Percentiles rank a stretch among this genome's conserved stretches.
These are phyloP conservation scores for Cryptococcus sp. DNA, from an alignment of 1,284 basidiomycete species.

Conservation along the genomic window DNA sequence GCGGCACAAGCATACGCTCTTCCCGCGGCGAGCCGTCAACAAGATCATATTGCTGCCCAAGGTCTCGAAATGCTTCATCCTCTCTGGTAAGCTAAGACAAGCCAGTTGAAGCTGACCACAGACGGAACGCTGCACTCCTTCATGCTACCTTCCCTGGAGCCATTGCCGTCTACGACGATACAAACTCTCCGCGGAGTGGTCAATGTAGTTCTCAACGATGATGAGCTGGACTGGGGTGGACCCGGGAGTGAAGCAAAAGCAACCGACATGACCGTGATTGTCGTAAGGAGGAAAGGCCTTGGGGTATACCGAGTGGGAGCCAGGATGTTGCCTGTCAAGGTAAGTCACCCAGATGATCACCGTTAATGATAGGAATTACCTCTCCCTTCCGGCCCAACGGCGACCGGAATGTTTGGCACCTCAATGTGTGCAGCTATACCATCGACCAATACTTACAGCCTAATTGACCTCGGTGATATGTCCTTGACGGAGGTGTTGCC, in stretches of 20 bases:
- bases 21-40: constrained; percentile 56
- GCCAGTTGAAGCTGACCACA: constrained; percentile 2
- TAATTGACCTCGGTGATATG: constrained; percentile 68
- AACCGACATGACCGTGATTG: constrained; percentile 68
- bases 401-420: constrained; percentile 62
- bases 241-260: constrained; percentile 51
- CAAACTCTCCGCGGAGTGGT: constrained; percentile 74
- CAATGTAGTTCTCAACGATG: constrained; percentile 72
- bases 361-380: constrained; percentile 65
- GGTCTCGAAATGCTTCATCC: constrained; percentile 63
- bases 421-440: constrained; percentile 64
- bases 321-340: constrained; percentile 61
- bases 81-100: constrained; percentile 59
- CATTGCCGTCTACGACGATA: constrained; percentile 57
- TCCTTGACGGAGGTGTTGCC: constrained; percentile 69
- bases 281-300: constrained; percentile 67
- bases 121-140: constrained; percentile 77
- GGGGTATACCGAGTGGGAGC: constrained; percentile 64
- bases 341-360: constrained; percentile 12
- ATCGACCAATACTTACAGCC: constrained; percentile 61
- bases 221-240: constrained; percentile 59
- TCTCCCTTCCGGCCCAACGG: constrained; percentile 58
- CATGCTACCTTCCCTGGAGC: constrained; percentile 70
- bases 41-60: constrained; percentile 72
- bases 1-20: constrained; percentile 40